Base-by-base conservation (phyloP, 306 rosid species). In the Vachellia collinsii region DNA sequence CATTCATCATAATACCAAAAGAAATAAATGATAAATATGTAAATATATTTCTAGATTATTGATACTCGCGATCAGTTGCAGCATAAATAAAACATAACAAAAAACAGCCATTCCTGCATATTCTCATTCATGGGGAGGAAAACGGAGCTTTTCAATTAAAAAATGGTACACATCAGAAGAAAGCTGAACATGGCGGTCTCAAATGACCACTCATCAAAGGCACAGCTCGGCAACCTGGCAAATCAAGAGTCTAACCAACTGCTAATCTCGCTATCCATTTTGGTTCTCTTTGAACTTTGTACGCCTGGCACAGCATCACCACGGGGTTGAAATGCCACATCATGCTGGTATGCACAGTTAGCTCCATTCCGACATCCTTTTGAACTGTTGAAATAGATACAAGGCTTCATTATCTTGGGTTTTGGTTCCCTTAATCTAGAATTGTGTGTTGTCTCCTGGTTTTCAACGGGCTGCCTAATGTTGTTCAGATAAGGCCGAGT, bases 311-410 rank as follows among this genome's bases (percentile, higher is more conserved):
- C 82, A 11, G 85, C 47, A 86, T 76, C 82, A 71, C 93, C 88
- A 25, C 90, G 84, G 7, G 85, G 94, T 87, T 87, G 94, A 62
- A 58, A 82, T 8, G 91, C 54, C 3, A 86, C 84, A 79, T 95
- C 98, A 74, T 95, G 99, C 82, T 88, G 97, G 82, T 87, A 95
- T 11, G 93, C 34, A 84, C 98, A 95, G 66, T 93, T 90, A 36
- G 83, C 92, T 77, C 99, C 99, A 83, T 95, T 88, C 9, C 96
- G 88, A 81, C 99, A 95, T 63, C 98, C 99, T 89, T 91, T 88
- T 13, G 98, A 79, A 80, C 94, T 95, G 82, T 95, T 91, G 84
- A 90, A 93, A 83, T 86, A 95, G 59, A 93, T 90, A 85, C 99
- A 95, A 36, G 97, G 98, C 84, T 90, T 95, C 99, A 90, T 91